Percentiles rank a stretch among this genome's conserved stretches.
Evolutionary conservation across 2,329 filamentous ascomycete genomes (phyloP).

Genomic region (Blumeria graminis): DNA sequence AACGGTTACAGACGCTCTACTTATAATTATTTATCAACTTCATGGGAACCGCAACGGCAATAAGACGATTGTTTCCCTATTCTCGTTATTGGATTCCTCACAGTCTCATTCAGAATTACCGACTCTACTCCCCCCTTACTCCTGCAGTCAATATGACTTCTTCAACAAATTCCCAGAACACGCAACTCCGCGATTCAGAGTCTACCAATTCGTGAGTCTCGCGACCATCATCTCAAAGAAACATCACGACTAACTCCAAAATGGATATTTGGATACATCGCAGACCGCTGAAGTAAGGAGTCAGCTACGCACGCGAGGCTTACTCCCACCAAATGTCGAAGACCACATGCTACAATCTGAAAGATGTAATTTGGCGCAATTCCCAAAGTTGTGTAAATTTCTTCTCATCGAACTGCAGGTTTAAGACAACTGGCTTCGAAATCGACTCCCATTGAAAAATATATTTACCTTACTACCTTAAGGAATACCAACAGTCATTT

Average conservation of each 20-base stretch:
- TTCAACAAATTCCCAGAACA: background rate
- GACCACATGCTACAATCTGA: constrained; percentile 10
- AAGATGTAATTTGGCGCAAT: constrained; percentile 8
- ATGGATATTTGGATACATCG: constrained; percentile 11
- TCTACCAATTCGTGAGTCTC: background rate
- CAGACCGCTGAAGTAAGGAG: constrained; percentile 9
- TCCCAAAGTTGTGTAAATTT: background rate
- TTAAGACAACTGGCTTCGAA: constrained; percentile 13
- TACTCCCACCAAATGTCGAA: constrained; percentile 12
- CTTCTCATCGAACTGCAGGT: constrained; percentile 5
- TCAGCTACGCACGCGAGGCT: constrained; percentile 10
- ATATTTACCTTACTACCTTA: constrained; percentile 13
- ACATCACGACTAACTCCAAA: background rate
- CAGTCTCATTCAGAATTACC: too few species aligned
- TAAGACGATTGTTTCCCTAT: too few species aligned
- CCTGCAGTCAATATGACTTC: background rate
- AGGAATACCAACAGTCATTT: constrained; percentile 12
- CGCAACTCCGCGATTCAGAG: background rate
- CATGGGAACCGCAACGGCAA: too few species aligned
- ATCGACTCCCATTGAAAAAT: constrained; percentile 13
- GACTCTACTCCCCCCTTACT: background rate
- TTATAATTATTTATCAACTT: too few species aligned
- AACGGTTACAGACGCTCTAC: too few species aligned
- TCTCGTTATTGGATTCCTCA: too few species aligned
- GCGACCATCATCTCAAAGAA: background rate